A percentile compares a stretch with the other conserved stretches of the same genome.
Conservation (phyloP, 257 asterid species). For the Solanum arcanum region DNA sequence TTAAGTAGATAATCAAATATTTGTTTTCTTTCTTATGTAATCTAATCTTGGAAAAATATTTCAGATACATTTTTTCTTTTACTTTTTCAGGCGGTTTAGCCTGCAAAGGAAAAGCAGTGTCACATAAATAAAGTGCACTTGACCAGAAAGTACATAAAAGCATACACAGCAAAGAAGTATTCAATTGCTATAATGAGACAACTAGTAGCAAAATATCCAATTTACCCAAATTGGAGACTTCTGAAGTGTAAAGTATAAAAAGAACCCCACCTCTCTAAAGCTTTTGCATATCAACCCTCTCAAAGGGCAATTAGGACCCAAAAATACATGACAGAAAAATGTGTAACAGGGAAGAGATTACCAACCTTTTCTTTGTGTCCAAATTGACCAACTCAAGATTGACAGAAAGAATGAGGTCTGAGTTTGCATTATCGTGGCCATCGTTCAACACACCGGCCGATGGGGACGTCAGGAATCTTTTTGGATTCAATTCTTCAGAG, state of each 20-base stretch:
- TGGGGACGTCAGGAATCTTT: constrained; percentile 95
- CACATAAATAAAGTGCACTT: not conserved
- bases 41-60: not conserved
- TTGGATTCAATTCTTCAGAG: constrained; percentile 71
- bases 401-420: constrained; percentile 81
- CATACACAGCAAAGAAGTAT: not conserved
- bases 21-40: not conserved
- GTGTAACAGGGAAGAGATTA: not conserved
- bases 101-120: not conserved
- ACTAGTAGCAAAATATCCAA: not conserved
- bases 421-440: constrained; percentile 84
- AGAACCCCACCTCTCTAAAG: not conserved
- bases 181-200: not conserved
- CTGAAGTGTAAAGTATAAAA: not conserved
- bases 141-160: not conserved
- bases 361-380: constrained; percentile 67
- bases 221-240: not conserved
- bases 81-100: not conserved
- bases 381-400: constrained; percentile 60
- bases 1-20: not conserved
- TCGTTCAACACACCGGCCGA: constrained; percentile 74
- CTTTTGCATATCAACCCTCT: not conserved
- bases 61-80: not conserved
- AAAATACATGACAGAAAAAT: not conserved
- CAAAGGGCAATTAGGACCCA: not conserved